Base-by-base conservation (phyloP, 257 asterid species). In the Leonotis leonurus region DNA sequence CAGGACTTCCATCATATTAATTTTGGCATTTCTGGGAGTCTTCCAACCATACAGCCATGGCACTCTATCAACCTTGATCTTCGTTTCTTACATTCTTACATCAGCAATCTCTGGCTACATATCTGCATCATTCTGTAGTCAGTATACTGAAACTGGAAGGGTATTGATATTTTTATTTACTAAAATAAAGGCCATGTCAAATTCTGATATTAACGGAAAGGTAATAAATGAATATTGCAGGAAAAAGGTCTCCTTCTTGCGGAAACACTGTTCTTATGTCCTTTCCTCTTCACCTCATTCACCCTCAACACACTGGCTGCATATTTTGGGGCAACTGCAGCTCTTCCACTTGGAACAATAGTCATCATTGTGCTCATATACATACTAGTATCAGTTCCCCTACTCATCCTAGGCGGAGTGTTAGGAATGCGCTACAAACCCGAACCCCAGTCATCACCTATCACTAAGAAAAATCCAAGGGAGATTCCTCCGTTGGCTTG, bases 1-100 rank as follows among this genome's bases (percentile, higher is more conserved):
- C 96, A 92, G 97, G 93, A 70, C 78, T 60, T 53, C 63, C 59
- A 67, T 80, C 68, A 72, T 89, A 76, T 85, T 74, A 49, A 46
- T 71, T 60, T 75, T 89, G 81, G 75, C 93, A 37, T 80, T 76
- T 58, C 55, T 78, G 50, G 90, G 95, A 50, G 74, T 79, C 62
- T 70, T 86, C 58, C 79, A 83, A 74, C 97, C 98, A 22, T 83
- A 84, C 72, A 81, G 78, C 68, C 96, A 72, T 49, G 97, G 96
- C 37, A 51, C 89, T 52, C 82, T 89, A 69, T 75, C 75, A 55
- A 81, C 81, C 55, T 65, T 73, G 39, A 57, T 77, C 69, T 72
- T 88, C 81, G 59, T 72, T 45, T 30, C 78, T 64, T 89, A 83
- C 72, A 55, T 81, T 76, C 73, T 89, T 60, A 75, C 97, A 32